These are phyloP conservation scores for Crucihimalaya himalaica DNA, from an alignment of 345 rosid genomes.

Conservation along the genomic window DNA sequence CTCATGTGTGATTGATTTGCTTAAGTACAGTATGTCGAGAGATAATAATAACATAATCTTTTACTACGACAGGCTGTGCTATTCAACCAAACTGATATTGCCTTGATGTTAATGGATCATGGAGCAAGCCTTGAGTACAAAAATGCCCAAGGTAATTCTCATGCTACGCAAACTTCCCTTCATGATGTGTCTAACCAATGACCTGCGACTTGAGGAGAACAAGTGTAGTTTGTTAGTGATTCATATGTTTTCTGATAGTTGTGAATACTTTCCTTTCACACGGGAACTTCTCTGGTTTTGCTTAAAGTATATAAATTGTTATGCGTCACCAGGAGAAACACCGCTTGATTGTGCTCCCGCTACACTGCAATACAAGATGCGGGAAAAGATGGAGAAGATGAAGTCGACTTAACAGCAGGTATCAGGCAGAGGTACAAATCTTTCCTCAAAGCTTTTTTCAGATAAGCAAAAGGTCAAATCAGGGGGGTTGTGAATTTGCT, in stretches of 20 bases:
- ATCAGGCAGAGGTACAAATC: neutral
- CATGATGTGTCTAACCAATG: neutral
- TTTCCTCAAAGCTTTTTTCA: neutral
- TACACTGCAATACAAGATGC: constrained; percentile 85
- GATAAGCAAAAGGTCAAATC: neutral
- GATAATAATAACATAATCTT: neutral
- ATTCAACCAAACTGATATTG: constrained; percentile 80
- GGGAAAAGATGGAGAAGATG: constrained; percentile 56
- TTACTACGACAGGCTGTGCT: constrained; percentile 60
- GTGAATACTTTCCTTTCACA: neutral
- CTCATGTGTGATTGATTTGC: neutral
- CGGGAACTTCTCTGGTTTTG: neutral
- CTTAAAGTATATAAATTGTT: neutral
- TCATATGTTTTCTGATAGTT: neutral
- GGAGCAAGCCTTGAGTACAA: constrained; percentile 82
- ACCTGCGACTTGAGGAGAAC: neutral
- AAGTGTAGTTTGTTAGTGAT: neutral
- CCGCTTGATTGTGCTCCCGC: constrained; percentile 90
- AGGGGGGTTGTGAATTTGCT: neutral
- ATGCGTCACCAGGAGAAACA: constrained; percentile 62
- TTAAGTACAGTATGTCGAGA: neutral
- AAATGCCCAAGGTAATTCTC: constrained; percentile 83
- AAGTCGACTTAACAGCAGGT: constrained; percentile 12
- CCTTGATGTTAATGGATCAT: constrained; percentile 71
- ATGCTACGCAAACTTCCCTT: constrained; percentile 2